Evolutionary conservation across 352 stramenopile species (phyloP), one percentile per base, ranked within the genome.

Genomic region (Pythium dissimile): DNA sequence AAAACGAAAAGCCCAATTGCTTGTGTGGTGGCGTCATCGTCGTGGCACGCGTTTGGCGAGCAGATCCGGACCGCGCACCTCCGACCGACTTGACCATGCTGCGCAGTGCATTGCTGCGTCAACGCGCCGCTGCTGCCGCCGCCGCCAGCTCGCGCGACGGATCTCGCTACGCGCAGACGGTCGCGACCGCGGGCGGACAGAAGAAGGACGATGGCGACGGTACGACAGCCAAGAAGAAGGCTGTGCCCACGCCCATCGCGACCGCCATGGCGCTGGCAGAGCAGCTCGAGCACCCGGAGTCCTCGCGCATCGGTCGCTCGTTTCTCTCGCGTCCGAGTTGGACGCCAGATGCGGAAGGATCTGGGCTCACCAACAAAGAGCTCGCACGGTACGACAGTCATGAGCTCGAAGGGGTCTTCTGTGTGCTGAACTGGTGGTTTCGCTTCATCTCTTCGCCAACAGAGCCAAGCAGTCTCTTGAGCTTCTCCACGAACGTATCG

Each of bases 191-290:
- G 3, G 38, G 16, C 9, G 13, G 16, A 27, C 13, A 21, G n/a
- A 21, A 5, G 16, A 8, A 26, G 16, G 15, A 26, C n/a, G n/a
- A n/a, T n/a, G n/a, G n/a, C n/a, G n/a, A n/a, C n/a, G n/a, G n/a
- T n/a, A n/a, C n/a, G n/a, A n/a, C n/a, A 30, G 15, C 8, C 42
- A 10, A 15, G 24, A 21, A 11, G 12, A 31, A 28, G 0, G 23
- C 35, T 1, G 39, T 65, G 28, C 62, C 62, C 13, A 58, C 62
- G 45, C 62, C 62, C 6, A 69, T 69, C 42, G 55, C 51, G 2
- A 62, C 62, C n/a, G 62, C 62, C 10, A 69, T 69, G 54, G 54
- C 62, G 24, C 51, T 69, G 11, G 62, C 46, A 1, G 43, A 65
- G 28, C 54, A 59, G 44, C 47, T 69, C n/a, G 62, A 69, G 24